A percentile compares a stretch with the other conserved stretches of the same genome.
Evolutionary conservation across 2,329 filamentous ascomycete genomes (phyloP).

Genomic region (Tolypocladium paradoxum): DNA sequence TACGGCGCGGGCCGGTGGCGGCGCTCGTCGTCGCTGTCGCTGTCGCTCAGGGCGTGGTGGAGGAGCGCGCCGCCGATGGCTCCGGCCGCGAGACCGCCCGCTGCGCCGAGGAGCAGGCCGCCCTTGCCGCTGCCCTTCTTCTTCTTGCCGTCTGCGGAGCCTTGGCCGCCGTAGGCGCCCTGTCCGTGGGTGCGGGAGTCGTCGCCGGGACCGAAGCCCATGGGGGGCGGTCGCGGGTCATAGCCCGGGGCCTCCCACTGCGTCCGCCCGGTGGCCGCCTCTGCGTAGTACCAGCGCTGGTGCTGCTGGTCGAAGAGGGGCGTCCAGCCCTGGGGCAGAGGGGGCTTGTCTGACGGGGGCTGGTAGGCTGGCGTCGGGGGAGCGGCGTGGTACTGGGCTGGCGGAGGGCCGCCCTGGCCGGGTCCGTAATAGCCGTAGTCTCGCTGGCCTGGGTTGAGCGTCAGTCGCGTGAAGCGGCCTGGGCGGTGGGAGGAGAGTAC

Average conservation of each 20-base stretch:
- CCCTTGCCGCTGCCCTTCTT: constrained; percentile 36
- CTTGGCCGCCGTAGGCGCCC: background rate
- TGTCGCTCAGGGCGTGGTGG: constrained; percentile 35
- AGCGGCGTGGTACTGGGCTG: constrained; percentile 9
- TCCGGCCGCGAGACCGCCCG: constrained; percentile 47
- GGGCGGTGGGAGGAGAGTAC: background rate
- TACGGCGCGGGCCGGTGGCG: background rate
- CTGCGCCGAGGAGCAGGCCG: constrained; percentile 46
- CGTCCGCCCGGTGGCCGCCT: constrained; percentile 47
- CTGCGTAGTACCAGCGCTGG: constrained; percentile 55
- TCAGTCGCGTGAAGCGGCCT: background rate
- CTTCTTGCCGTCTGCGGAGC: constrained; percentile 6
- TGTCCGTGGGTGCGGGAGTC: constrained; percentile 13
- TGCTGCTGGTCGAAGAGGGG: constrained; percentile 51
- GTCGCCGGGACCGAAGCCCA: constrained; percentile 11
- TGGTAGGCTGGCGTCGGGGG: constrained; percentile 18
- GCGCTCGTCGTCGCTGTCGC: constrained; percentile 7
- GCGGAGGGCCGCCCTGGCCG: constrained; percentile 8
- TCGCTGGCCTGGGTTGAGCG: constrained; percentile 6
- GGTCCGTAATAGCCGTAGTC: constrained; percentile 16
- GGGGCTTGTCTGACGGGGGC: constrained; percentile 29
- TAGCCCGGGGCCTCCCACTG: constrained; percentile 52
- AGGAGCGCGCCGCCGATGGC: constrained; percentile 47
- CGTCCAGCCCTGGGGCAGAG: constrained; percentile 50
- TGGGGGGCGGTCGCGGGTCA: constrained; percentile 11